Percentiles rank a stretch among this genome's conserved stretches.
Evolutionary conservation across 768 basidiomycete species (phyloP).

Genomic region (Phaeotremella fagi): DNA sequence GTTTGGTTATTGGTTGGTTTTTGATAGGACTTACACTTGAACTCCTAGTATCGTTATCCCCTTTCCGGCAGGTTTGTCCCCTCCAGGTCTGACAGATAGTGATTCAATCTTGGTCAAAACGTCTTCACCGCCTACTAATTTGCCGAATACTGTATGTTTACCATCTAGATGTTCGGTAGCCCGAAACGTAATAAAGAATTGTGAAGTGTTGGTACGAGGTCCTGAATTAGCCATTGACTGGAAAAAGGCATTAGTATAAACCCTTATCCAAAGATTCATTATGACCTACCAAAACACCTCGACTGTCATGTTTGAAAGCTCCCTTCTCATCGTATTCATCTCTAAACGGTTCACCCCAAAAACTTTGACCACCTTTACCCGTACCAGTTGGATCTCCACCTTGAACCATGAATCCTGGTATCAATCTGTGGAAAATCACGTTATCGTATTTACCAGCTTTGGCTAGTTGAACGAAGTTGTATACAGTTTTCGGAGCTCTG

Average conservation of each 20-base stretch:
- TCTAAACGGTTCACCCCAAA: slow-evolving; percentile 93
- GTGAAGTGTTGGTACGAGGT: slow-evolving; percentile 83
- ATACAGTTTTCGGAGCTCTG: slow-evolving; percentile 89
- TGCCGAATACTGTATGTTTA: slow-evolving; percentile 95
- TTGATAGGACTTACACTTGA: slow-evolving; percentile 62
- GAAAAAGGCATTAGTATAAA: background rate
- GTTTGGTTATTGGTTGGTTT: background rate
- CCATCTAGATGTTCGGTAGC: slow-evolving; percentile 78
- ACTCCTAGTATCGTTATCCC: slow-evolving; percentile 79
- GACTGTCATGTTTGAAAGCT: slow-evolving; percentile 77
- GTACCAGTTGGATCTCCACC: slow-evolving; percentile 97
- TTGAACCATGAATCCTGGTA: slow-evolving; percentile 98
- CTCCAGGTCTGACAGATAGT: slow-evolving; percentile 72
- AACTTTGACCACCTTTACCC: slow-evolving; percentile 83
- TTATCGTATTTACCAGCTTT: slow-evolving; percentile 84
- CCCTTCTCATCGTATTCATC: slow-evolving; percentile 87
- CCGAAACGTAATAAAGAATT: slow-evolving; percentile 89
- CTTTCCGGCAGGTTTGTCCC: slow-evolving; percentile 73
- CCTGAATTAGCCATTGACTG: slow-evolving; percentile 94
- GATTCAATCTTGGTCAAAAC: slow-evolving; percentile 79
- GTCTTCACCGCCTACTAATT: slow-evolving; percentile 91
- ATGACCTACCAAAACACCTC: slow-evolving; percentile 64
- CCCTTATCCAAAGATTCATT: no score
- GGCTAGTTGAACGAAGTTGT: slow-evolving; percentile 95
- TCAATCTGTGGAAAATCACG: slow-evolving; percentile 82